A percentile compares a stretch with the other conserved stretches of the same genome.
phyloP scores from a whole-genome alignment of 495 filamentous ascomycete species.

The Penicillium herquei region DNA sequence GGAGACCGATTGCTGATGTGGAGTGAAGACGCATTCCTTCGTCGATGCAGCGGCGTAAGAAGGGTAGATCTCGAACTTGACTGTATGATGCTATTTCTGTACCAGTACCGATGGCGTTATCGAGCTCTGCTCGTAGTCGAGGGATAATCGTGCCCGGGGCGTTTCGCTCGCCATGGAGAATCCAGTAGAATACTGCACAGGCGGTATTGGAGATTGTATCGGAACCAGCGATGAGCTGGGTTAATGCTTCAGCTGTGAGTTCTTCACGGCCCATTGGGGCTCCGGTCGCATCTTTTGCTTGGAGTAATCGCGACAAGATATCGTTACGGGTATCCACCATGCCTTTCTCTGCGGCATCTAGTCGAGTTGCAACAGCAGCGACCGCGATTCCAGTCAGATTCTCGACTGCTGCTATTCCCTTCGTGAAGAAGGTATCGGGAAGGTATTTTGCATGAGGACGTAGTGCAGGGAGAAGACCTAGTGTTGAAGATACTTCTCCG shows the following conservation, averaged over 20 bases:
- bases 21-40: conserved; percentile 79
- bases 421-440: conserved; percentile 40
- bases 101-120: conserved; percentile 52
- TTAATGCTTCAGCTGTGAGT: conserved; percentile 75
- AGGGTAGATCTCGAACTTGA: conserved; percentile 63
- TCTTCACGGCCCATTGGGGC: conserved; percentile 64
- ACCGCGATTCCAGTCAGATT: conserved; percentile 55
- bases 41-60: conserved; percentile 69
- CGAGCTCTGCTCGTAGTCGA: conserved; percentile 67
- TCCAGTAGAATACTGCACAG: conserved; percentile 73
- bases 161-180: conserved; percentile 39
- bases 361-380: conserved; percentile 65
- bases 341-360: conserved; percentile 52
- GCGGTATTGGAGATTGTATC: conserved; percentile 79
- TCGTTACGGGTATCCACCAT: conserved; percentile 53
- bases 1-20: conserved; percentile 77
- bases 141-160: conserved; percentile 58
- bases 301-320: conserved; percentile 71
- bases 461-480: conserved; percentile 34
- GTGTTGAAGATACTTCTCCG: conserved; percentile 37
- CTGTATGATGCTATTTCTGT: conserved; percentile 59
- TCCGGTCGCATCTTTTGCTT: conserved; percentile 73
- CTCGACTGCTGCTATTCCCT: conserved; percentile 36
- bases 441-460: conserved; percentile 38
- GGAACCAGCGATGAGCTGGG: conserved; percentile 76